These are phyloP conservation scores for Gamsiella multidivaricata DNA, from an alignment of 192 early-diverging fungal species.

Conservation along the genomic window DNA sequence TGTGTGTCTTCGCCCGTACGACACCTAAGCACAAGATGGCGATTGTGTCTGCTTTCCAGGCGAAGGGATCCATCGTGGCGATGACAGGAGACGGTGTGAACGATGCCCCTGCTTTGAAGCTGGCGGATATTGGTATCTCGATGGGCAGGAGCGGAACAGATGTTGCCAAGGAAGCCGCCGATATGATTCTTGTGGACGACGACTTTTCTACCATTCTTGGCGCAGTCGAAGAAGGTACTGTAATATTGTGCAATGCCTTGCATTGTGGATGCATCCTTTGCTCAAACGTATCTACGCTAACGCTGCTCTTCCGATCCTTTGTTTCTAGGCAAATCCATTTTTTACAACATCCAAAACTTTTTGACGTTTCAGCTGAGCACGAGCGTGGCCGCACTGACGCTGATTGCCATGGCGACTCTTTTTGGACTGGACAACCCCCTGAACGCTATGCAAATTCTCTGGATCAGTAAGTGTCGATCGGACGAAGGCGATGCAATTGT, in stretches of 20 bases:
- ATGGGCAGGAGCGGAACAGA: conserved; percentile 97
- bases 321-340: conserved; percentile 89
- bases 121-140: conserved; percentile 96
- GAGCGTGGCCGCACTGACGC: conserved; percentile 87
- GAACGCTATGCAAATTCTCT: conserved; percentile 99
- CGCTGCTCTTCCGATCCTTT: neutral
- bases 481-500: too few relatives aligned
- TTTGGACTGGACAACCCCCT: conserved; percentile 90
- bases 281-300: neutral
- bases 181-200: conserved; percentile 97
- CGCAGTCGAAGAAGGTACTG: conserved; percentile 92
- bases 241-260: too few relatives aligned
- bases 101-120: conserved; percentile 92
- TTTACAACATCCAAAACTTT: conserved; percentile 98
- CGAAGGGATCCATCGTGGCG: conserved; percentile 87
- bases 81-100: conserved; percentile 99
- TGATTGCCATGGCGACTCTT: conserved; percentile 89
- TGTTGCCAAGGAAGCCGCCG: conserved; percentile 95
- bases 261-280: neutral
- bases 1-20: conserved; percentile 83
- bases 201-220: conserved; percentile 92
- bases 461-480: conserved; percentile 89
- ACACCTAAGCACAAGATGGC: conserved; percentile 92
- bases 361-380: conserved; percentile 96
- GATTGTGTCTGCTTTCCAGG: conserved; percentile 90